Conservation (phyloP, 2,329 filamentous ascomycete genomes). For the Boeremia lycopersici region DNA sequence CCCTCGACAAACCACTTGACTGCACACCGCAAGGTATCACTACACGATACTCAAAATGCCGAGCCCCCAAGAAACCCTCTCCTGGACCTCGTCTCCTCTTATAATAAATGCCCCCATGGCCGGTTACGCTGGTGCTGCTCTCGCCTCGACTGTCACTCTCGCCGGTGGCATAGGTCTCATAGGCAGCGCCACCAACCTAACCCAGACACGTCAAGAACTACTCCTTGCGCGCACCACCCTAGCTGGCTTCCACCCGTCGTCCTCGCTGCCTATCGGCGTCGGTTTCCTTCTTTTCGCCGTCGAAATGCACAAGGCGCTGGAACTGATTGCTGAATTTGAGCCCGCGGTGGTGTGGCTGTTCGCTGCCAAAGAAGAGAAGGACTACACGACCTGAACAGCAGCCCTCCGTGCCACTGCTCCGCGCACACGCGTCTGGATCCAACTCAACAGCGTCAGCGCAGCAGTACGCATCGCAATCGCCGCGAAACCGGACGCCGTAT, state of each 20-base stretch:
- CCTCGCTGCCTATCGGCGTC: slow-evolving; percentile 59
- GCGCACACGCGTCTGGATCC: slow-evolving; percentile 60
- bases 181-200: slow-evolving; percentile 45
- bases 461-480: slow-evolving; percentile 58
- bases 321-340: slow-evolving; percentile 58
- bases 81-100: slow-evolving; percentile 63
- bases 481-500: slow-evolving; percentile 62
- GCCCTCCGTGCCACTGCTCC: slow-evolving; percentile 43
- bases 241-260: not conserved
- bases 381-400: slow-evolving; percentile 44
- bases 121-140: slow-evolving; percentile 59
- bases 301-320: slow-evolving; percentile 54
- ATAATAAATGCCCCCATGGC: slow-evolving; percentile 73
- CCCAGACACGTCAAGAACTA: slow-evolving; percentile 40
- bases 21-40: too few species aligned
- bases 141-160: slow-evolving; percentile 66
- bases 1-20: too few species aligned
- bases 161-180: slow-evolving; percentile 56
- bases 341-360: slow-evolving; percentile 72
- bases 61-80: slow-evolving; percentile 28
- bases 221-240: slow-evolving; percentile 18
- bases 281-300: slow-evolving; percentile 64
- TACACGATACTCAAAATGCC: not conserved
- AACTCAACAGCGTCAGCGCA: slow-evolving; percentile 64
- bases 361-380: slow-evolving; percentile 57